phyloP scores from a whole-genome alignment of 140 eudicot genomes.

The Anethum foeniculum region DNA sequence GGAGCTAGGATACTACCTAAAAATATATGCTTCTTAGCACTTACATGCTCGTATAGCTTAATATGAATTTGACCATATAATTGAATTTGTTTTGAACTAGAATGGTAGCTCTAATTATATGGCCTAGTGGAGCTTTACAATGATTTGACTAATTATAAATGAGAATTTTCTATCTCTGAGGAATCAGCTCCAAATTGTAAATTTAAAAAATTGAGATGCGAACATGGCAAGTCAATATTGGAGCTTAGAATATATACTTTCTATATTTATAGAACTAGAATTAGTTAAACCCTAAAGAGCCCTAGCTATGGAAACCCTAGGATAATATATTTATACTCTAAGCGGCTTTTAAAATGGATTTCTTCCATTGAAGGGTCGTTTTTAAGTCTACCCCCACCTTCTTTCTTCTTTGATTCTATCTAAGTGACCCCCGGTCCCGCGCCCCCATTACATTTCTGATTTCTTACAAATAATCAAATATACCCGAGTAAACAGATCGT shows the following conservation, averaged over 20 bases:
- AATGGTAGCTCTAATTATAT: not conserved
- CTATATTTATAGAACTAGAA: not conserved
- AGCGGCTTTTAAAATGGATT: not conserved
- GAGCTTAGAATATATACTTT: slow-evolving; percentile 1
- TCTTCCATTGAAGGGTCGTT: no score
- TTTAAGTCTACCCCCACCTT: slow-evolving; percentile 2
- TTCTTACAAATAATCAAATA: no score
- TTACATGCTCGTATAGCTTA: not conserved
- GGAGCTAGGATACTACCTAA: no score
- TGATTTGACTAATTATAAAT: not conserved
- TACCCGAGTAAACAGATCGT: no score
- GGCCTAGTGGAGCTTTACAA: not conserved
- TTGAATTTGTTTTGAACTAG: not conserved
- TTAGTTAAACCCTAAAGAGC: not conserved
- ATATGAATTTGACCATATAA: not conserved
- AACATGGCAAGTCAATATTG: slow-evolving; percentile 10
- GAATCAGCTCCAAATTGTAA: not conserved
- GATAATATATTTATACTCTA: slow-evolving; percentile 14
- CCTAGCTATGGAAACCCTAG: slow-evolving; percentile 2
- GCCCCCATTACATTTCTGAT: not conserved
- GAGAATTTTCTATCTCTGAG: not conserved
- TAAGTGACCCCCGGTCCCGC: not conserved
- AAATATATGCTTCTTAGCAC: not conserved
- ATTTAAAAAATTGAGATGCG: not conserved
- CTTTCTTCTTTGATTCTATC: slow-evolving; percentile 11